A percentile compares a stretch with the other conserved stretches of the same genome.
These are phyloP conservation scores for Cryptococcus neoformans DNA, from an alignment of 1,284 basidiomycete species.

Conservation along the genomic window DNA sequence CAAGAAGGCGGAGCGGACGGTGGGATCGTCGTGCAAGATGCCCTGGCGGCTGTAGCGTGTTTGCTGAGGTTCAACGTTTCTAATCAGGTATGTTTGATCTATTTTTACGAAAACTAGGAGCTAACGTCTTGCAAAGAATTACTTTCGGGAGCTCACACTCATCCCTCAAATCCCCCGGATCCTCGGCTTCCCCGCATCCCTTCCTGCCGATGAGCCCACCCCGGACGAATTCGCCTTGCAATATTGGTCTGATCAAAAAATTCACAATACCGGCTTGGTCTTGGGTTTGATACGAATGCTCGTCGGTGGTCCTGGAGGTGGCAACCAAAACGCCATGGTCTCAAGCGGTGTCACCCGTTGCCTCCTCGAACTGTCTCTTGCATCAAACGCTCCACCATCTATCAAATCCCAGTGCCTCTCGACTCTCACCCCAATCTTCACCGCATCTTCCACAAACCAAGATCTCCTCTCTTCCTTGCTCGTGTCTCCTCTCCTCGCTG, in stretches of 20 bases:
- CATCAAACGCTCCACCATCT: constrained; percentile 82
- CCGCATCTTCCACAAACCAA: constrained; percentile 53
- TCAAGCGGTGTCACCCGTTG: constrained; percentile 68
- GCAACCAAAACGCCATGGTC: constrained; percentile 58
- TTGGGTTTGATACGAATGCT: constrained; percentile 66
- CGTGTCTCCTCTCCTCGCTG: constrained; percentile 50
- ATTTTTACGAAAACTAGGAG: neutral
- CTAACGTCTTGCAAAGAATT: constrained; percentile 62
- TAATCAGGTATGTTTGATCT: constrained; percentile 69
- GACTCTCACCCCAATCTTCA: constrained; percentile 61
- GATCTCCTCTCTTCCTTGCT: constrained; percentile 51
- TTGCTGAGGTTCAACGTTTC: constrained; percentile 90
- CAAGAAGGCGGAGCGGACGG: constrained; percentile 90
- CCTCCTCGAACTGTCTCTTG: constrained; percentile 80
- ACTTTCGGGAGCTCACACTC: constrained; percentile 89
- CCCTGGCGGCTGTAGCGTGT: constrained; percentile 76
- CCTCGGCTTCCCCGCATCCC: constrained; percentile 76
- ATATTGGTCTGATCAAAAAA: constrained; percentile 92
- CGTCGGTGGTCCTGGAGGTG: constrained; percentile 65
- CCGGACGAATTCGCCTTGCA: constrained; percentile 94
- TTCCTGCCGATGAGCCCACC: constrained; percentile 61
- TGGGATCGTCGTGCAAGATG: constrained; percentile 81
- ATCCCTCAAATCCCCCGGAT: constrained; percentile 77
- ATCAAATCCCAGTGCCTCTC: constrained; percentile 85
- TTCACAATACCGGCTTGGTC: constrained; percentile 70